Evolutionary conservation across 2,329 filamentous ascomycete species (phyloP).

Genomic region (Waltergamsia citrina): DNA sequence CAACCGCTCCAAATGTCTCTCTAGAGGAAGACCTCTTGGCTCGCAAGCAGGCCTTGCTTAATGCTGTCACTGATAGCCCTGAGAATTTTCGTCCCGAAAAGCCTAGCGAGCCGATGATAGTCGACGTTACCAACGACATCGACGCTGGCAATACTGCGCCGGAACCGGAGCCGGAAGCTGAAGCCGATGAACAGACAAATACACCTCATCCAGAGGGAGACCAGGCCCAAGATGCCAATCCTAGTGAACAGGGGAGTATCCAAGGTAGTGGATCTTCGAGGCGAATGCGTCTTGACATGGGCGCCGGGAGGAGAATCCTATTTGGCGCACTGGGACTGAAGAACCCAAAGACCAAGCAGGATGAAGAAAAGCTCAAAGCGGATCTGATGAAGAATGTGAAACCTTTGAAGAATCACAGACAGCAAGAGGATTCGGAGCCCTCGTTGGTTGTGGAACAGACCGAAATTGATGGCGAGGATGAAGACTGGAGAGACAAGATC

Average conservation of each 20-base stretch:
- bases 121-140: too few relatives aligned
- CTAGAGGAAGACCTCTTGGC: constrained; percentile 19
- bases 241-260: too few relatives aligned
- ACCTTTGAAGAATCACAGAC: constrained; percentile 25
- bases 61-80: constrained; percentile 10
- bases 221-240: too few relatives aligned
- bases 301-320: constrained; percentile 56
- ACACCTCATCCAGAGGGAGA: too few relatives aligned
- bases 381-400: constrained; percentile 47
- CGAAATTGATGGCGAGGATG: constrained; percentile 11
- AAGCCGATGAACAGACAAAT: too few relatives aligned
- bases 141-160: too few relatives aligned
- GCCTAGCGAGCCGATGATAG: too few relatives aligned
- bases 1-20: neutral
- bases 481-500: constrained; percentile 68
- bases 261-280: neutral
- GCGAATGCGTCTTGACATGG: constrained; percentile 30
- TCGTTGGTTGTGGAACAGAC: neutral
- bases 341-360: constrained; percentile 57
- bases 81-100: too few relatives aligned
- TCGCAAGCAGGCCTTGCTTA: constrained; percentile 30
- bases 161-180: too few relatives aligned
- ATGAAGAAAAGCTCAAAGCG: constrained; percentile 53
- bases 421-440: constrained; percentile 12
- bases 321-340: constrained; percentile 65